Conservation (phyloP, 495 filamentous ascomycete genomes). For the Arthonia radiata region DNA sequence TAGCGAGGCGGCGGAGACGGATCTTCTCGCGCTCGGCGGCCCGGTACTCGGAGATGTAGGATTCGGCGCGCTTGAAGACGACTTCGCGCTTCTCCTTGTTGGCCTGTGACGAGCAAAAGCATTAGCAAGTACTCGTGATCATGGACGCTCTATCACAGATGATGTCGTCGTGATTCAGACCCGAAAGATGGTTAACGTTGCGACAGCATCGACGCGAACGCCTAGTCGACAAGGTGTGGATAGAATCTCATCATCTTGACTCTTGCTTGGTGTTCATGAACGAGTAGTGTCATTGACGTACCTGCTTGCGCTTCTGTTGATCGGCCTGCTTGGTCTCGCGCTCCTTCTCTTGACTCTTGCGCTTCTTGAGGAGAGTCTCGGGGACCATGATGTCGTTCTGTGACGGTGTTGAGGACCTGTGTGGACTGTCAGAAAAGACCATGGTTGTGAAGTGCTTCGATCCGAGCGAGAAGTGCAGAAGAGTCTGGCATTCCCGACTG, state of each 20-base stretch:
- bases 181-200: slow-evolving; percentile 99
- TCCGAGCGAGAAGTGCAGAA: too few species aligned
- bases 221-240: slow-evolving; percentile 78
- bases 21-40: slow-evolving; percentile 96
- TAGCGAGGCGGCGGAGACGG: slow-evolving; percentile 65
- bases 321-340: slow-evolving; percentile 64
- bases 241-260: too few species aligned
- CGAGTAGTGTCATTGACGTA: slow-evolving; percentile 36
- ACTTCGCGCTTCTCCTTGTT: slow-evolving; percentile 91
- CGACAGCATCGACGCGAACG: slow-evolving; percentile 79
- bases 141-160: slow-evolving; percentile 6
- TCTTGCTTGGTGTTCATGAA: too few species aligned
- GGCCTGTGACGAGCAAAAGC: slow-evolving; percentile 35
- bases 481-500: slow-evolving; percentile 63
- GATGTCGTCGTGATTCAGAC: slow-evolving; percentile 43
- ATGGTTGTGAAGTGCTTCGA: slow-evolving; percentile 66
- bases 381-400: slow-evolving; percentile 83
- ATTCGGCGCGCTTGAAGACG: slow-evolving; percentile 99
- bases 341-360: slow-evolving; percentile 97
- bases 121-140: slow-evolving; percentile 4
- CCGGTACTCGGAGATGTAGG: slow-evolving; percentile 98
- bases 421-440: slow-evolving; percentile 28
- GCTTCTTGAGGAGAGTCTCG: slow-evolving; percentile 98
- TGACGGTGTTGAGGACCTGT: slow-evolving; percentile 64
- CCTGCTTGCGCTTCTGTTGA: slow-evolving; percentile 68